Conservation (phyloP, 2,329 filamentous ascomycete genomes). For the Magnaporthiopsis rhizophila region DNA sequence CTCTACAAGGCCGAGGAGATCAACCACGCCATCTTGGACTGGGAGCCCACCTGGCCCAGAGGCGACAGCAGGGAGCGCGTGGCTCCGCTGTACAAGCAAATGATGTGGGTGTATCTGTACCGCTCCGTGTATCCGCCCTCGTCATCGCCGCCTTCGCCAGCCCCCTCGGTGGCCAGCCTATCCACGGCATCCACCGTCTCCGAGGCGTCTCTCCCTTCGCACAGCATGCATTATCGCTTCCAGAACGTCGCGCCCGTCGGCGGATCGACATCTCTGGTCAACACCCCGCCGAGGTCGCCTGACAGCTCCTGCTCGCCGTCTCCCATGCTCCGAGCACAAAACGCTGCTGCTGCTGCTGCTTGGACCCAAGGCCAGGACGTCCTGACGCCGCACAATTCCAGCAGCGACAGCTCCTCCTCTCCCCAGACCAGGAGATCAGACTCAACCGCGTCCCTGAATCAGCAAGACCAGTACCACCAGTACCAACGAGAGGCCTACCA, state of each 20-base stretch:
- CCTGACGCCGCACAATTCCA: slow-evolving; percentile 7
- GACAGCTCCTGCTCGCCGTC: slow-evolving; percentile 27
- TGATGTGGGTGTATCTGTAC: slow-evolving; percentile 58
- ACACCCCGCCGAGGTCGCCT: slow-evolving; percentile 22
- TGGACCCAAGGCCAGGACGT: background rate
- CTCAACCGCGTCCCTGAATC: background rate
- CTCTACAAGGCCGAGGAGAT: slow-evolving; percentile 68
- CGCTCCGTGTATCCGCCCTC: slow-evolving; percentile 51
- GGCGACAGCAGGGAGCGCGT: slow-evolving; percentile 50
- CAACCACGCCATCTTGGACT: slow-evolving; percentile 64
- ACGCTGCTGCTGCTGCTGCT: background rate
- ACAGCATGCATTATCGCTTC: slow-evolving; percentile 7
- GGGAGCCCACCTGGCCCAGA: slow-evolving; percentile 56
- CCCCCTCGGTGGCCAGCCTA: slow-evolving; percentile 12
- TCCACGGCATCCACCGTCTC: slow-evolving; percentile 10
- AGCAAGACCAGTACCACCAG: background rate
- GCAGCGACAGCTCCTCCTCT: slow-evolving; percentile 8
- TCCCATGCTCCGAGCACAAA: slow-evolving; percentile 13
- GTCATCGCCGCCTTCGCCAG: slow-evolving; percentile 27
- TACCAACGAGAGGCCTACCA: background rate
- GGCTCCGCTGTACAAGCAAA: slow-evolving; percentile 53
- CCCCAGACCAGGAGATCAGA: background rate
- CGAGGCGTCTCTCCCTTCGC: background rate
- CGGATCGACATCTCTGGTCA: slow-evolving; percentile 7
- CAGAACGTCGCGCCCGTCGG: slow-evolving; percentile 12